phyloP scores from a whole-genome alignment of 345 rosid species.

The Aegle marmelos region DNA sequence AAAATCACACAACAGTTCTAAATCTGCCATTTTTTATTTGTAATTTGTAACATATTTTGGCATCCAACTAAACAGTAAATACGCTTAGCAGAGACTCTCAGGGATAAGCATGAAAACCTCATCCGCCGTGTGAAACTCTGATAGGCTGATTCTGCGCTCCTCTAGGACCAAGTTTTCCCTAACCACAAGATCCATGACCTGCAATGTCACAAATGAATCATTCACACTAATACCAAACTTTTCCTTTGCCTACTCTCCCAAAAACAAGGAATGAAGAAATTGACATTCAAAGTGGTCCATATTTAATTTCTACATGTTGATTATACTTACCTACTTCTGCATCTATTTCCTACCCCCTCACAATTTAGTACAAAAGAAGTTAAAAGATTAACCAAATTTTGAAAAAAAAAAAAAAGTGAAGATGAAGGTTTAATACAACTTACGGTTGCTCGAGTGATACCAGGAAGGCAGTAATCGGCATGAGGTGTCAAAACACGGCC shows the following conservation, averaged over 20 bases:
- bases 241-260: not conserved
- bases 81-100: not conserved
- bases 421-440: constrained; percentile 22
- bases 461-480: constrained; percentile 93
- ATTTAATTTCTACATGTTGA: not conserved
- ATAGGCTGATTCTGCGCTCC: constrained; percentile 74
- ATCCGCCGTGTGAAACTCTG: constrained; percentile 85
- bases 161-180: constrained; percentile 56
- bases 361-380: not conserved
- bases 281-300: not conserved
- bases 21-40: not conserved
- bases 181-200: constrained; percentile 84
- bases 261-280: not conserved
- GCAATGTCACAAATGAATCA: constrained; percentile 14
- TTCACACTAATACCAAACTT: not conserved
- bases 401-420: not conserved
- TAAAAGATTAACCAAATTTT: not conserved
- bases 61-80: not conserved
- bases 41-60: not conserved
- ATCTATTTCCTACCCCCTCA: not conserved
- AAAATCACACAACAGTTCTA: no score
- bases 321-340: not conserved
- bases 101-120: constrained; percentile 46
- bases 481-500: constrained; percentile 79
- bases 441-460: constrained; percentile 85